Percentiles rank a stretch among this genome's conserved stretches.
Conservation (phyloP, 148 eudicot species). For the Silene latifolia region DNA sequence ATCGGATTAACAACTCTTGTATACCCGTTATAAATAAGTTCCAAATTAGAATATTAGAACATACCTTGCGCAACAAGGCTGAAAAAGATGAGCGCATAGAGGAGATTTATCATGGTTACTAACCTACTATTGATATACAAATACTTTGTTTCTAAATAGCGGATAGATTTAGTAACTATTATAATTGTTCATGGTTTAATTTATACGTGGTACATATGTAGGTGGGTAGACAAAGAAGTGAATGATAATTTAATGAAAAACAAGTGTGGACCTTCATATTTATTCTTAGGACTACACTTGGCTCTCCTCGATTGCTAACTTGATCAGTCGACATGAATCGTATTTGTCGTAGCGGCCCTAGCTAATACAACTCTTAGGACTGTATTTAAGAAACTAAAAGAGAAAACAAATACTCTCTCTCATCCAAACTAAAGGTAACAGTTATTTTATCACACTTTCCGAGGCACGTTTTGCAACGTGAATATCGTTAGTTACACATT, state of each 20-base stretch:
- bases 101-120: constrained; percentile 3
- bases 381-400: no score
- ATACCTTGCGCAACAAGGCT: constrained; percentile 22
- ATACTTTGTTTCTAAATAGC: neutral
- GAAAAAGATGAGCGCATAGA: constrained; percentile 16
- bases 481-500: no score
- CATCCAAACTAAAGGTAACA: no score
- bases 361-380: no score
- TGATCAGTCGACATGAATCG: neutral
- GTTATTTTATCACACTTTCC: no score
- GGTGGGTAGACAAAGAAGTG: constrained; percentile 3
- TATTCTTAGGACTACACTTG: constrained; percentile 5
- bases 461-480: no score
- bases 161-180: neutral
- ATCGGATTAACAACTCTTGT: no score
- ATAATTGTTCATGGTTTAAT: neutral
- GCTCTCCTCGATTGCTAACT: neutral
- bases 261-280: neutral
- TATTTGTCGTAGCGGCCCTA: neutral
- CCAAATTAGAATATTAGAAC: neutral
- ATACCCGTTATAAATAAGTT: no score
- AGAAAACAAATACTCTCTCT: no score
- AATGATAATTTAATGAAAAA: neutral
- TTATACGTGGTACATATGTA: neutral
- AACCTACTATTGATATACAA: neutral